Evolutionary conservation across 1,139 yeast genomes (phyloP).

Genomic region (Eremothecium cymbalariae): DNA sequence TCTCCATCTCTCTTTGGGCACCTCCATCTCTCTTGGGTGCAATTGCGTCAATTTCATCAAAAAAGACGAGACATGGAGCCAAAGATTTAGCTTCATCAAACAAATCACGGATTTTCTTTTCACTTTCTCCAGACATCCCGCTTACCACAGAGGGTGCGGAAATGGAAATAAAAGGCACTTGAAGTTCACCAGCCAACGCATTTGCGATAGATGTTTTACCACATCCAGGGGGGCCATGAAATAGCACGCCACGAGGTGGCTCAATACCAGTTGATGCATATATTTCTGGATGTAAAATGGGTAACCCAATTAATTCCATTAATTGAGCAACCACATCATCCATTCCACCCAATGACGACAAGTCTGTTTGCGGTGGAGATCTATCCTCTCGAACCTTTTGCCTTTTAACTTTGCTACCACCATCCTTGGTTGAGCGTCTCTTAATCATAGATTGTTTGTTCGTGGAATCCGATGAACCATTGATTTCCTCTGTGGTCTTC

Average conservation of each 20-base stretch:
- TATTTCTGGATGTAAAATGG: conserved; percentile 88
- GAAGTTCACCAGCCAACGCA: conserved; percentile 90
- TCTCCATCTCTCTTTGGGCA: conserved; percentile 97
- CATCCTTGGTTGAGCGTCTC: conserved; percentile 34
- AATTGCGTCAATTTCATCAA: conserved; percentile 95
- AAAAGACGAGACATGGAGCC: conserved; percentile 88
- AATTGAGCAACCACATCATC: conserved; percentile 75
- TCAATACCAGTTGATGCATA: conserved; percentile 83
- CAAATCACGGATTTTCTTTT: conserved; percentile 83
- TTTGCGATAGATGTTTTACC: conserved; percentile 96
- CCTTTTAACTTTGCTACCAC: conserved; percentile 27
- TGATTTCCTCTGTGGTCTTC: conserved; percentile 13
- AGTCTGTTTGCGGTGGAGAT: conserved; percentile 58
- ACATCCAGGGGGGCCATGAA: conserved; percentile 99
- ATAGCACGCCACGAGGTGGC: conserved; percentile 90
- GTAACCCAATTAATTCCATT: conserved; percentile 85
- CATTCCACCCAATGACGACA: conserved; percentile 82
- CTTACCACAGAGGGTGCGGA: conserved; percentile 96
- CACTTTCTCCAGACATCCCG: conserved; percentile 99
- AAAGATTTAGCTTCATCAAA: conserved; percentile 85
- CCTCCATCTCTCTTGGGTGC: conserved; percentile 94
- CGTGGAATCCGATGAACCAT: conserved; percentile 8
- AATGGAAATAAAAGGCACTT: conserved; percentile 82
- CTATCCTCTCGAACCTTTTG: conserved; percentile 44
- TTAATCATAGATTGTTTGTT: conserved; percentile 30